A percentile compares a stretch with the other conserved stretches of the same genome.
These are phyloP conservation scores for Aureobasidium vineae DNA, from an alignment of 2,329 filamentous ascomycete genomes.

Conservation along the genomic window DNA sequence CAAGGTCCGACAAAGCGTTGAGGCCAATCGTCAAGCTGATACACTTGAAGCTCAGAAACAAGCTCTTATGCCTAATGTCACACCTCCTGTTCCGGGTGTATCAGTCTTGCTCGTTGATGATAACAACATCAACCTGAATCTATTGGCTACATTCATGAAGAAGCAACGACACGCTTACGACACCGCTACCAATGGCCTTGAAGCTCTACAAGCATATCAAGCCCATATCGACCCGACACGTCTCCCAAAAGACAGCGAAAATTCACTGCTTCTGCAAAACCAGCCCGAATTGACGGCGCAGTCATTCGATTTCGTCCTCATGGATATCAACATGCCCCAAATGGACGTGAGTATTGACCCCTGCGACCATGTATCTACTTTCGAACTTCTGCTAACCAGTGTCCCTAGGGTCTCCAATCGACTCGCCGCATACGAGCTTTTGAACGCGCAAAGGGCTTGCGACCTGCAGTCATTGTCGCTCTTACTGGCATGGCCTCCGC, in stretches of 20 bases:
- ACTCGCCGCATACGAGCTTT: slow-evolving; percentile 22
- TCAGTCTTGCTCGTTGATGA: slow-evolving; percentile 38
- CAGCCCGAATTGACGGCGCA: background rate
- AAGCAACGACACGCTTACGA: slow-evolving; percentile 29
- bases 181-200: slow-evolving; percentile 46
- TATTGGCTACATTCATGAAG: slow-evolving; percentile 32
- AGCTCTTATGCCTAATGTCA: background rate
- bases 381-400: background rate
- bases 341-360: slow-evolving; percentile 6
- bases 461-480: slow-evolving; percentile 34
- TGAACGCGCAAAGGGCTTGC: slow-evolving; percentile 19
- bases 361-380: background rate
- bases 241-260: slow-evolving; percentile 29
- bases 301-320: slow-evolving; percentile 45
- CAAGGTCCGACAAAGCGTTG: background rate
- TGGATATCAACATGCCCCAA: slow-evolving; percentile 38
- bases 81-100: background rate
- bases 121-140: slow-evolving; percentile 37
- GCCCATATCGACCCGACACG: slow-evolving; percentile 26
- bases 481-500: slow-evolving; percentile 37
- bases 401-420: background rate
- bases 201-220: slow-evolving; percentile 48
- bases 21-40: background rate
- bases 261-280: background rate
- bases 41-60: slow-evolving; percentile 5